Evolutionary conservation across 1,284 basidiomycete species (phyloP).

Genomic region (Chondrostereum purpureum): DNA sequence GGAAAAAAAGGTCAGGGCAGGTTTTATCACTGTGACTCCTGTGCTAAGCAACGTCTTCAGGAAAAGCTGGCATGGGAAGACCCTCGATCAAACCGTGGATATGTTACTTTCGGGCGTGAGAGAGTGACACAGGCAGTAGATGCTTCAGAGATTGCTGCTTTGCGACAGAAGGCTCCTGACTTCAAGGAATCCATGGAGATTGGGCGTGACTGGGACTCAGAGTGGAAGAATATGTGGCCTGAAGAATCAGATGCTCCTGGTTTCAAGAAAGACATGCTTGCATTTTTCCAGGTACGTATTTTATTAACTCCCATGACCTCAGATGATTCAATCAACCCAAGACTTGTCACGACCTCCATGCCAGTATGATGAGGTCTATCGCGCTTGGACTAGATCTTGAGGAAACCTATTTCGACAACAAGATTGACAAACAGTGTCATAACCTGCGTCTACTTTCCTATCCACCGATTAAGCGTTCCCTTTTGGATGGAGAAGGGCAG

Average conservation of each 20-base stretch:
- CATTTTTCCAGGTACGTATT: conserved; percentile 59
- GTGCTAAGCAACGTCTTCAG: conserved; percentile 26
- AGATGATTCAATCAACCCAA: conserved; percentile 18
- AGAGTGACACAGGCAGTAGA: conserved; percentile 71
- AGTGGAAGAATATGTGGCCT: conserved; percentile 78
- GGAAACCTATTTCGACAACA: conserved; percentile 68
- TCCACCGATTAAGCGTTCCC: conserved; percentile 55
- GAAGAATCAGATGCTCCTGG: conserved; percentile 51
- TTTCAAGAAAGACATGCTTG: conserved; percentile 68
- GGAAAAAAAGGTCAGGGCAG: conserved; percentile 48
- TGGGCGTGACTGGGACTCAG: conserved; percentile 70
- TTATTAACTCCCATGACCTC: neutral
- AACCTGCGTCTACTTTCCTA: conserved; percentile 74
- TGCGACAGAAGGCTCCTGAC: conserved; percentile 70
- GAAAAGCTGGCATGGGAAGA: conserved; percentile 68
- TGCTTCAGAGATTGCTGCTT: conserved; percentile 64
- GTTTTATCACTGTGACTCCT: neutral
- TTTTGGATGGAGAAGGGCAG: conserved; percentile 60
- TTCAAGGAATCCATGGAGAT: conserved; percentile 85
- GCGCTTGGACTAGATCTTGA: conserved; percentile 71
- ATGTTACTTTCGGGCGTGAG: conserved; percentile 74
- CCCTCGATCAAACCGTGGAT: conserved; percentile 78
- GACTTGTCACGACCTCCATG: conserved; percentile 73
- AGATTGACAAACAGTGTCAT: conserved; percentile 70
- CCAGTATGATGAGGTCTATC: conserved; percentile 72